A percentile compares a stretch with the other conserved stretches of the same genome.
Conservation (phyloP, 768 basidiomycete species). For the Leccinum olivaceopallidum region DNA sequence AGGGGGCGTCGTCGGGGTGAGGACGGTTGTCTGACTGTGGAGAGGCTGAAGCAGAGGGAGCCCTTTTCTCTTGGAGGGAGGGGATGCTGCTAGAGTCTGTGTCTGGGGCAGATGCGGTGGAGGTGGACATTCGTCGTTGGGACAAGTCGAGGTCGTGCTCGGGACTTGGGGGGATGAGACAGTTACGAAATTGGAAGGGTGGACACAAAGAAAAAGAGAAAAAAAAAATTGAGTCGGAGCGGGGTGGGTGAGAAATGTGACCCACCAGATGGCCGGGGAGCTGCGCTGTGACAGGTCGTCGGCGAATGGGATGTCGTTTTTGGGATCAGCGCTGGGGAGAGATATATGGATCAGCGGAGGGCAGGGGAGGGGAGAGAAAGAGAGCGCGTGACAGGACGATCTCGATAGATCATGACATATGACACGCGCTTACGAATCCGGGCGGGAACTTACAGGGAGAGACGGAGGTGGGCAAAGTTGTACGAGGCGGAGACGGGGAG, state of each 20-base stretch:
- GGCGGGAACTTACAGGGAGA: constrained; percentile 49
- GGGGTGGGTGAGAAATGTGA: constrained; percentile 22
- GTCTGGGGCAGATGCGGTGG: constrained; percentile 67
- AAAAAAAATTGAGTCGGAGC: constrained; percentile 17
- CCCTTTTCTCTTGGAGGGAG: constrained; percentile 60
- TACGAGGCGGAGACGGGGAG: constrained; percentile 51
- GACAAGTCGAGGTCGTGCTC: constrained; percentile 52
- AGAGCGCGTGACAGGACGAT: constrained; percentile 28
- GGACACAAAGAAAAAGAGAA: constrained; percentile 12
- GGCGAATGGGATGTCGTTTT: constrained; percentile 42
- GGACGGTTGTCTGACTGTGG: constrained; percentile 51
- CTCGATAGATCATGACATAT: constrained; percentile 34
- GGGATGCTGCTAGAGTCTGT: constrained; percentile 55
- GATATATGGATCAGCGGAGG: constrained; percentile 15
- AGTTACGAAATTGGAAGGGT: constrained; percentile 13
- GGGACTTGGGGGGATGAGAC: constrained; percentile 30
- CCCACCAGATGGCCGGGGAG: constrained; percentile 50
- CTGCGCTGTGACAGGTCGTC: constrained; percentile 49
- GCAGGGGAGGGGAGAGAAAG: constrained; percentile 5
- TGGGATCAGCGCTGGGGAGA: constrained; percentile 39
- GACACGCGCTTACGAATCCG: constrained; percentile 25
- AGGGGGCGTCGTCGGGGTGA: constrained; percentile 32
- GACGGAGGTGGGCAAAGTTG: constrained; percentile 64
- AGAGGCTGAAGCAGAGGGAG: constrained; percentile 49
- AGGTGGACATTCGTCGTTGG: constrained; percentile 74